A percentile compares a stretch with the other conserved stretches of the same genome.
phyloP scores from a whole-genome alignment of 805 yeast species.

The Candida coleopterorum region DNA sequence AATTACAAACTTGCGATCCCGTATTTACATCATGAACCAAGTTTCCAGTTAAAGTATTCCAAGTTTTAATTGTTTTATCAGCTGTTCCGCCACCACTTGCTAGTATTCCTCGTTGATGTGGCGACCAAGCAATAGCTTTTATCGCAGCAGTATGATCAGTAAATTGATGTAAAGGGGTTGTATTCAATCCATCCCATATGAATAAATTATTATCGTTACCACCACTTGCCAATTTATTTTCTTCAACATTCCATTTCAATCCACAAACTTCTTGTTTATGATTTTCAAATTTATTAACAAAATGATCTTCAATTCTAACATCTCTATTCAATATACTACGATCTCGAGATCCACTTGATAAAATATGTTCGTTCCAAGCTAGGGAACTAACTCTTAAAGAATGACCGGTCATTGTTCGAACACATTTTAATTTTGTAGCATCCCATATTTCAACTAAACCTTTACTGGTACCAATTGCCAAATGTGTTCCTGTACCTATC shows the following conservation, averaged over 20 bases:
- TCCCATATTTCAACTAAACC: conserved; percentile 96
- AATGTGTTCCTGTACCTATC: conserved; percentile 92
- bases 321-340: conserved; percentile 82
- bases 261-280: conserved; percentile 98
- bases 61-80: conserved; percentile 81
- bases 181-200: conserved; percentile 80
- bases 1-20: conserved; percentile 93
- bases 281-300: conserved; percentile 59
- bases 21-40: conserved; percentile 81
- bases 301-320: conserved; percentile 83
- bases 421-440: conserved; percentile 72
- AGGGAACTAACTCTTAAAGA: conserved; percentile 76
- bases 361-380: conserved; percentile 90
- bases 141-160: conserved; percentile 91
- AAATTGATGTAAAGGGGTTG: conserved; percentile 67
- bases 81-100: conserved; percentile 98
- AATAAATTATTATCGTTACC: conserved; percentile 86
- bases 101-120: conserved; percentile 88
- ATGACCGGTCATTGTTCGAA: conserved; percentile 92
- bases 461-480: conserved; percentile 84
- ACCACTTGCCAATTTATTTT: conserved; percentile 89
- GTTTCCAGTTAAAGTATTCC: conserved; percentile 83
- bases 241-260: conserved; percentile 86
- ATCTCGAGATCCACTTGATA: conserved; percentile 86
- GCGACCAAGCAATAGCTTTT: conserved; percentile 96